Base-by-base conservation (phyloP, 2,329 filamentous ascomycete genomes). In the Nigrospora osmanthi region DNA sequence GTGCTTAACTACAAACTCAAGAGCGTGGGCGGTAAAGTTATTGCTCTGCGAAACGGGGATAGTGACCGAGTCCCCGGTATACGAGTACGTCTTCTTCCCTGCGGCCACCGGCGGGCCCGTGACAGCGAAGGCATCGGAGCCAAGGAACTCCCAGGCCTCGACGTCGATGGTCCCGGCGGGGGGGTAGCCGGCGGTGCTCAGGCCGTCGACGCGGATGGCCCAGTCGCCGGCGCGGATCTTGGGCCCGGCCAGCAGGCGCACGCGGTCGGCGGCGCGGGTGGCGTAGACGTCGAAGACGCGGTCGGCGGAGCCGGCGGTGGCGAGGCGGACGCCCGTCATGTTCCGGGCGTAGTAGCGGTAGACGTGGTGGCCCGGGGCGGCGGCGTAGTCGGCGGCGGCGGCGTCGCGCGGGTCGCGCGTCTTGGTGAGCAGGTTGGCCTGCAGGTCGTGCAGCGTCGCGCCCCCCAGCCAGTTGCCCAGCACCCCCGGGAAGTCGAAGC, bases 261-360 rank as follows among this genome's bases (percentile, higher is more conserved):
- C 63, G 7, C 46, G 49, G 35, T 58, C 54, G 0, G 45, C 46
- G 17, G 54, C 62, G 15, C 62, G 57, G 3, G 60, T 63, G 11
- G 67, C 60, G 45, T 66, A 71, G 12, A 61, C 63, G 38, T 70
- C 68, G 16, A 68, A 55, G 4, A 54, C 49, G 2, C 54, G 49
- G 44, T 70, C 67, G 5, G 50, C 48, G 1, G 66, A 63, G 1
- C 56, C 58, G 0, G 57, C 54, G 2, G 67, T 69, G 0, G 56
- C 58, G 6, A 66, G 59, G 14, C 68, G 62, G 13, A 58, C 42
- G 4, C 70, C 70, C 0, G 63, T 67, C 69, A 72, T 72, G 37
- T 66, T 65, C 3, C 57, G 50, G 38, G 63, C 58, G 52, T 73
- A 74, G 55, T 72, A 72, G 43, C 68, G 66, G 52, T 74, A 74